Evolutionary conservation across 2,329 filamentous ascomycete genomes (phyloP).

Genomic region (Xylariales sp.): DNA sequence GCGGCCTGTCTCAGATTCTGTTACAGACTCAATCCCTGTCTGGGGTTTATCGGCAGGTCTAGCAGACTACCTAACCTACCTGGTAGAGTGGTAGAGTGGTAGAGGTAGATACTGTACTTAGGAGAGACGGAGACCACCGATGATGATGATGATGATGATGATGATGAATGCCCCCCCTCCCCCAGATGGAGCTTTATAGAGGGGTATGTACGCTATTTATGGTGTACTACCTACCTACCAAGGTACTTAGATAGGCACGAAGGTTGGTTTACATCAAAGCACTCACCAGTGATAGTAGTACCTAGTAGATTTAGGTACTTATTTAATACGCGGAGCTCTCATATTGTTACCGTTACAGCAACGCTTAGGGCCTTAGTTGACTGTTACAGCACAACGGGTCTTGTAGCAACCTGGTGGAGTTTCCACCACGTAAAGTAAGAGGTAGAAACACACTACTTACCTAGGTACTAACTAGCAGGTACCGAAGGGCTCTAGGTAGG

Average conservation of each 20-base stretch:
- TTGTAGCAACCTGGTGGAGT: constrained; percentile 31
- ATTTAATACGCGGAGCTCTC: no score
- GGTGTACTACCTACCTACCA: no score
- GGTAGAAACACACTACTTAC: constrained; percentile 20
- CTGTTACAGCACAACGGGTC: constrained; percentile 20
- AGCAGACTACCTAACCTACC: constrained; percentile 22
- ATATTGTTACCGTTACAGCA: constrained; percentile 3
- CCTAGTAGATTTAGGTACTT: no score
- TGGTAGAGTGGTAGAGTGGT: constrained; percentile 20
- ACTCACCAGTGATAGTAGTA: no score
- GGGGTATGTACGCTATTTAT: not conserved
- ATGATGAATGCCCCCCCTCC: no score
- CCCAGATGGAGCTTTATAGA: no score
- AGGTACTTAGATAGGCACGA: no score
- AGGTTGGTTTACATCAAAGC: no score
- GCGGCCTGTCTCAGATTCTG: constrained; percentile 42
- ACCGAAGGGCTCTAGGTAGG: no score
- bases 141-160: no score
- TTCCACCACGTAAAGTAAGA: not conserved
- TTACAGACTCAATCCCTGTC: constrained; percentile 43
- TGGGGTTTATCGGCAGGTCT: constrained; percentile 34
- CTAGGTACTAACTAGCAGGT: no score
- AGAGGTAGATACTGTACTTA: no score
- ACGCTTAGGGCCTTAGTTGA: not conserved
- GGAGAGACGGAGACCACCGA: constrained; percentile 3